phyloP scores from a whole-genome alignment of 805 yeast genomes.

The Hagleromyces aurorensis region DNA sequence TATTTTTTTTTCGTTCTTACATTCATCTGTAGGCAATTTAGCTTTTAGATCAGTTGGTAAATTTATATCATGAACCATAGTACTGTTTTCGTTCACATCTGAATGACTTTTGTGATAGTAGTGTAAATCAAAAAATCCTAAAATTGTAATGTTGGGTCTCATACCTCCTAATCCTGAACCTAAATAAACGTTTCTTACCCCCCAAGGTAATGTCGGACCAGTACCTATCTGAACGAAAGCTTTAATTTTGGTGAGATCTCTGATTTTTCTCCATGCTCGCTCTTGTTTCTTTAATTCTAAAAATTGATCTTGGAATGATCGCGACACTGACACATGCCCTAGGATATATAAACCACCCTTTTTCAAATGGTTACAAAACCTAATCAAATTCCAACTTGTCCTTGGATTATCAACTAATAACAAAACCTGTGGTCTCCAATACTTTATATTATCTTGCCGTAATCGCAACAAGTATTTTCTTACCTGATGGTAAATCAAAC shows the following conservation, averaged over 20 bases:
- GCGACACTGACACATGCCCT: constrained; percentile 73
- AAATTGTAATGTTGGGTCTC: constrained; percentile 90
- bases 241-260: constrained; percentile 72
- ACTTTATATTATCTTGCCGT: constrained; percentile 88
- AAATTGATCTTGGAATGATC: constrained; percentile 54
- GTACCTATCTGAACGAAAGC: constrained; percentile 92
- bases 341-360: constrained; percentile 90
- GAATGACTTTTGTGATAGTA: constrained; percentile 3
- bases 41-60: constrained; percentile 1
- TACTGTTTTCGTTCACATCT: constrained; percentile 6
- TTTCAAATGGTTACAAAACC: constrained; percentile 88
- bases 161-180: constrained; percentile 98
- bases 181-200: constrained; percentile 81
- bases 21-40: constrained; percentile 67
- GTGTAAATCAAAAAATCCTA: constrained; percentile 74
- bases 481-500: constrained; percentile 92
- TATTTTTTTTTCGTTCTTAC: constrained; percentile 63
- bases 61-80: constrained; percentile 5
- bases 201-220: constrained; percentile 88
- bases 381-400: constrained; percentile 83
- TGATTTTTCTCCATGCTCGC: constrained; percentile 72
- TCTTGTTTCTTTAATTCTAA: constrained; percentile 66
- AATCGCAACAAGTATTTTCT: constrained; percentile 74
- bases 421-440: constrained; percentile 95
- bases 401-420: constrained; percentile 86